Conservation (phyloP, 768 basidiomycete genomes). For the Suillus fuscotomentosus region DNA sequence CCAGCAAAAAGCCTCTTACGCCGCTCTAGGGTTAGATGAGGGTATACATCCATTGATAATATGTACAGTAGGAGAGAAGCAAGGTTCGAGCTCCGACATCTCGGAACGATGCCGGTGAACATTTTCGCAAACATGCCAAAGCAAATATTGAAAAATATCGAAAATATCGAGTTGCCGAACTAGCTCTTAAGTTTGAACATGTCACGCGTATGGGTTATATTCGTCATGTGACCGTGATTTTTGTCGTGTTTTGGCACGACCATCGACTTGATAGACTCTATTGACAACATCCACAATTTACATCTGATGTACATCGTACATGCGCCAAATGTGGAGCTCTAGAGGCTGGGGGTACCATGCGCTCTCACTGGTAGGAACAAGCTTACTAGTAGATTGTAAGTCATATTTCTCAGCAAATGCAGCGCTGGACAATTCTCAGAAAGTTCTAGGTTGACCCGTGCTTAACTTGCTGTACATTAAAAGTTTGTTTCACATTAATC, state of each 20-base stretch:
- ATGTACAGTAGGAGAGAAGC: too few relatives aligned
- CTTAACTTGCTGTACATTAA: not conserved
- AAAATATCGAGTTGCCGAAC: too few relatives aligned
- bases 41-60: too few relatives aligned
- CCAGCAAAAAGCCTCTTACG: too few relatives aligned
- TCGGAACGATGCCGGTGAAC: too few relatives aligned
- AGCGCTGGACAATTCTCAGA: not conserved
- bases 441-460: not conserved
- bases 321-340: not conserved
- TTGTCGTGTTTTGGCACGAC: not conserved
- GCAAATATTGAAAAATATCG: too few relatives aligned
- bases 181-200: conserved; percentile 23
- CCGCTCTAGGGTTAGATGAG: too few relatives aligned
- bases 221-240: conserved; percentile 29
- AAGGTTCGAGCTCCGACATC: too few relatives aligned
- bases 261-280: not conserved
- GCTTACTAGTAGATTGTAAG: not conserved
- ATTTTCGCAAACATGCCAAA: too few relatives aligned
- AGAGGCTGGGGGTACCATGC: not conserved
- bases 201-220: conserved; percentile 13
- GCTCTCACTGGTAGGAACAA: not conserved
- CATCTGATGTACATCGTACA: not conserved
- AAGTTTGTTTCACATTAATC: not conserved
- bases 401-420: not conserved
- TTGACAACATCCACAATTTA: not conserved